Conservation (phyloP, 2,329 filamentous ascomycete species). For the Fusarium incarnatum region DNA sequence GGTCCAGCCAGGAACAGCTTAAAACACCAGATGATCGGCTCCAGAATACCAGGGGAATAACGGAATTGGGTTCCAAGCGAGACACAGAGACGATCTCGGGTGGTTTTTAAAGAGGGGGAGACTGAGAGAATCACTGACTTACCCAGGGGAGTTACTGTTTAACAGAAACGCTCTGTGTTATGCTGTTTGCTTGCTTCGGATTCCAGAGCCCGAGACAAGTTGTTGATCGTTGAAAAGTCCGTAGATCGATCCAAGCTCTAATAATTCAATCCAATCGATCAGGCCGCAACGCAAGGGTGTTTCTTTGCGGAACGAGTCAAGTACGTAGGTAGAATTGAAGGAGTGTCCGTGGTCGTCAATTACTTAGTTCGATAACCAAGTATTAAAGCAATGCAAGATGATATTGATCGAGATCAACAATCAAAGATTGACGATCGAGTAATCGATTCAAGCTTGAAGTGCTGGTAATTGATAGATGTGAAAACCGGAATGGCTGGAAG, state of each 20-base stretch:
- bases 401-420: constrained; percentile 3
- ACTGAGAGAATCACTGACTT: constrained; percentile 21
- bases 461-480: neutral
- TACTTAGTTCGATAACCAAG: constrained; percentile 8
- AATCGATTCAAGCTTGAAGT: neutral
- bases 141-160: constrained; percentile 20
- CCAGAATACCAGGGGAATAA: neutral
- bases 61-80: constrained; percentile 7
- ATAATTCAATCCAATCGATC: constrained; percentile 38
- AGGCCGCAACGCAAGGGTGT: constrained; percentile 38
- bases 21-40: constrained; percentile 32
- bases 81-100: neutral
- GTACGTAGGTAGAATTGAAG: neutral
- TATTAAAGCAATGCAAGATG: neutral
- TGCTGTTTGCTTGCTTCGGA: constrained; percentile 11
- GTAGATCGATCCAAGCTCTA: constrained; percentile 23
- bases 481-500: neutral
- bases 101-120: neutral
- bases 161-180: neutral
- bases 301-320: constrained; percentile 11
- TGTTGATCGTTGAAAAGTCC: constrained; percentile 14
- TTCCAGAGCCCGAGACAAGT: constrained; percentile 26
- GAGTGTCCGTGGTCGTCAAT: constrained; percentile 3
- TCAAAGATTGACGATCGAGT: constrained; percentile 6
- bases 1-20: constrained; percentile 25